phyloP scores from a whole-genome alignment of 176 grass and related monocot genomes.

The Musa acuminata region DNA sequence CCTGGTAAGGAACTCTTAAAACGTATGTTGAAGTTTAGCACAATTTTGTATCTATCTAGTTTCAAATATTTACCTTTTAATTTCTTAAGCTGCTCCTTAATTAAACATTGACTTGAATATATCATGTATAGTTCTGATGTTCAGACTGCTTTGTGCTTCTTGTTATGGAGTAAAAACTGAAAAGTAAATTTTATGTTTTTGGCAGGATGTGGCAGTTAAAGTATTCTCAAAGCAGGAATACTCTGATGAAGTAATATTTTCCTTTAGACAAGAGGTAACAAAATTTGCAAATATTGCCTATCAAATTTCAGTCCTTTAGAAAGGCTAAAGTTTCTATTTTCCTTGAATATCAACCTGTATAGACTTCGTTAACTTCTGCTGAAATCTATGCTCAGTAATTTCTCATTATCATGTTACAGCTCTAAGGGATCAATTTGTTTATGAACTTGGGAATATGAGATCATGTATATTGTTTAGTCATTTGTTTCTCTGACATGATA shows the following conservation, averaged over 20 bases:
- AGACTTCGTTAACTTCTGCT: not conserved
- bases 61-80: too few species aligned
- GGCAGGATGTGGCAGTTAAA: slow-evolving; percentile 98
- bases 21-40: too few species aligned
- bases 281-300: not conserved
- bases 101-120: not conserved
- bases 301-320: too few species aligned
- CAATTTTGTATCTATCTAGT: too few species aligned
- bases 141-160: not conserved
- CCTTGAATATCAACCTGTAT: not conserved
- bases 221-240: slow-evolving; percentile 97
- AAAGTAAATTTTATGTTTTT: not conserved
- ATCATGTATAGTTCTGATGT: not conserved
- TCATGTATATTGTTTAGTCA: too few species aligned
- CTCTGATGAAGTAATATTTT: slow-evolving; percentile 81
- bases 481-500: too few species aligned
- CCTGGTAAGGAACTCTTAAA: too few species aligned
- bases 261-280: slow-evolving; percentile 86
- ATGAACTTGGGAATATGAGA: not conserved
- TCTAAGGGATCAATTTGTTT: not conserved
- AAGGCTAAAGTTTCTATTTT: too few species aligned
- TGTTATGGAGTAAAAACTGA: not conserved
- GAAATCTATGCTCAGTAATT: not conserved
- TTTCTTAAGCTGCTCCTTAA: too few species aligned
- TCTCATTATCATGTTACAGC: not conserved